These are phyloP conservation scores for Morella rubra DNA, from an alignment of 306 rosid species.

Conservation along the genomic window DNA sequence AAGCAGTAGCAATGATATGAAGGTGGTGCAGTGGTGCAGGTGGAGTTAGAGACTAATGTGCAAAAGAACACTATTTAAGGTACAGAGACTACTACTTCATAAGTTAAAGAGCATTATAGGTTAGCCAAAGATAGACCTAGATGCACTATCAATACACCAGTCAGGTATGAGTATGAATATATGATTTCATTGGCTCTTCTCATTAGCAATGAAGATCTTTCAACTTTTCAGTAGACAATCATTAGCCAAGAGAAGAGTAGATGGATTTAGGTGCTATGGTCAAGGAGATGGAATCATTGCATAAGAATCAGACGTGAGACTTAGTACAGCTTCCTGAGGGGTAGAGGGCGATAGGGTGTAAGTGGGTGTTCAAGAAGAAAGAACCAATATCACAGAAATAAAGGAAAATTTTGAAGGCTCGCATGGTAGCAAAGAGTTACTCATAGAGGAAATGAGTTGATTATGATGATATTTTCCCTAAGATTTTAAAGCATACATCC, in stretches of 20 bases:
- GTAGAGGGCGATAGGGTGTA: too few species aligned
- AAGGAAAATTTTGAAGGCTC: too few species aligned
- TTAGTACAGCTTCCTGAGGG: background rate
- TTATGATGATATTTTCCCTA: too few species aligned
- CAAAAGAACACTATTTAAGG: background rate
- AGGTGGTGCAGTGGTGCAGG: background rate
- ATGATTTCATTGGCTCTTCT: background rate
- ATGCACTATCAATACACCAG: background rate
- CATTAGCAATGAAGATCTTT: too few species aligned
- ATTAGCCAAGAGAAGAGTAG: background rate
- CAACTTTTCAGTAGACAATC: background rate
- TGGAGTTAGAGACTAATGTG: background rate
- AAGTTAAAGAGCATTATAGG: background rate
- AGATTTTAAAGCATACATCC: too few species aligned
- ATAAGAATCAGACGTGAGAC: background rate
- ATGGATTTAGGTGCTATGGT: background rate
- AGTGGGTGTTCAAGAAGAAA: too few species aligned
- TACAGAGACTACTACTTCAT: background rate
- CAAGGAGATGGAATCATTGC: background rate
- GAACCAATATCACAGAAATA: too few species aligned
- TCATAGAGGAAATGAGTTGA: background rate
- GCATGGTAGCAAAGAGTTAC: background rate
- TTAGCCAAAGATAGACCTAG: background rate
- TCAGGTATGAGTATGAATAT: background rate
- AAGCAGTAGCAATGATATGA: background rate